Conservation (phyloP, 129 eudicot species). For the Chrysanthemum makinoi region DNA sequence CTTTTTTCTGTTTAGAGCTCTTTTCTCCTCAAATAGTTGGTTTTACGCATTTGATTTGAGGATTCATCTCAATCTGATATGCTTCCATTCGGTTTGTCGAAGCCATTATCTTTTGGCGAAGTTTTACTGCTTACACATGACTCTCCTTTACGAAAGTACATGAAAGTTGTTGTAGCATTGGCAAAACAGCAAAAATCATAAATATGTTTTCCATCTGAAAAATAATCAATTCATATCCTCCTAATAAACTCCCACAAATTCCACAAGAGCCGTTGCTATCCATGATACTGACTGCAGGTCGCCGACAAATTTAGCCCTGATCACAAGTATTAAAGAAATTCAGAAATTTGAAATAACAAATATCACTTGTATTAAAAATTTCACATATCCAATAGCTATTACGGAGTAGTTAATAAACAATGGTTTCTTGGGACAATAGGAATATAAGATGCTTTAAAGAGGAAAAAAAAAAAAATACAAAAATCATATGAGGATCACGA, state of each 20-base stretch:
- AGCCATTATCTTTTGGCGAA: slow-evolving; percentile 36
- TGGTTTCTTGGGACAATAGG: no score
- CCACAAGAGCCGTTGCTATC: slow-evolving; percentile 99
- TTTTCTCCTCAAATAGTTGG: slow-evolving; percentile 48
- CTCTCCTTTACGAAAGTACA: slow-evolving; percentile 72
- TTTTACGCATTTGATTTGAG: slow-evolving; percentile 38
- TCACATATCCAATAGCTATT: no score
- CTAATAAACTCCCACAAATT: no score
- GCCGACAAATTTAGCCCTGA: no score
- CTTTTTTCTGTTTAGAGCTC: slow-evolving; percentile 49
- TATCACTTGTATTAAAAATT: no score
- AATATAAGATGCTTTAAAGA: no score
- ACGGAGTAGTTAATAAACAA: no score
- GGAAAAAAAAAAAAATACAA: no score
- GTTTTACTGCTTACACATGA: slow-evolving; percentile 30
- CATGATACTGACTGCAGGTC: slow-evolving; percentile 52
- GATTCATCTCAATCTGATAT: slow-evolving; percentile 34
- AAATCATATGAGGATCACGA: no score
- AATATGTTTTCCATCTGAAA: slow-evolving; percentile 62
- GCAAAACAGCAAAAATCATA: slow-evolving; percentile 66
- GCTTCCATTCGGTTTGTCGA: slow-evolving; percentile 33
- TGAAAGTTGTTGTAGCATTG: slow-evolving; percentile 67
- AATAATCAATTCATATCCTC: slow-evolving; percentile 65
- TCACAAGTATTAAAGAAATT: no score
- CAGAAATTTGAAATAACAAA: no score